Conservation (phyloP, 371 early-diverging fungal genomes). For the Funneliformis caledonium region DNA sequence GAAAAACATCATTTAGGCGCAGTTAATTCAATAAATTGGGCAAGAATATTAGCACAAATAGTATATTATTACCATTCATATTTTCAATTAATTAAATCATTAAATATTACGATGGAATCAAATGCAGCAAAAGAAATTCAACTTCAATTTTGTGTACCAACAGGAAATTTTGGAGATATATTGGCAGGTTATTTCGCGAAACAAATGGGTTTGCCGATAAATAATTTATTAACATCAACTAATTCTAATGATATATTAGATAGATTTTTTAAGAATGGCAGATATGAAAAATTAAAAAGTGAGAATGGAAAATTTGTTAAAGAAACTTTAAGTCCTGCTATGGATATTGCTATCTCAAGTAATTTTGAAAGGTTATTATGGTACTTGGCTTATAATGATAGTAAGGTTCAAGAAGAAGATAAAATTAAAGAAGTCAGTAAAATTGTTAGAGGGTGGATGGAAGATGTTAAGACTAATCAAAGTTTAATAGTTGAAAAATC, state of each 20-base stretch:
- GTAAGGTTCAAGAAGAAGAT: constrained; percentile 47
- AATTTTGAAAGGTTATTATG: constrained; percentile 97
- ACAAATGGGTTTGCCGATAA: constrained; percentile 90
- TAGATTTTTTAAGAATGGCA: constrained; percentile 87
- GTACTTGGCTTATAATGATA: constrained; percentile 78
- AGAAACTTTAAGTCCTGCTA: constrained; percentile 92
- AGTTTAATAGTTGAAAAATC: constrained; percentile 71
- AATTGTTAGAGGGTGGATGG: constrained; percentile 80
- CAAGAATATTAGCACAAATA: constrained; percentile 94
- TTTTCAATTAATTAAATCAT: constrained; percentile 67
- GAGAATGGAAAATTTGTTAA: constrained; percentile 64
- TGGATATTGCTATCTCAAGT: constrained; percentile 95
- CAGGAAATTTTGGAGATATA: constrained; percentile 99
- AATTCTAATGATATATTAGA: constrained; percentile 97
- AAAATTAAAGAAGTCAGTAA: constrained; percentile 60
- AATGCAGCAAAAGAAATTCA: constrained; percentile 52
- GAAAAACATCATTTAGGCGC: constrained; percentile 84
- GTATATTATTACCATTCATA: constrained; percentile 95
- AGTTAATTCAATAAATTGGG: constrained; percentile 99
- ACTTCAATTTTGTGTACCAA: constrained; percentile 89
- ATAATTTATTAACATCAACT: constrained; percentile 85
- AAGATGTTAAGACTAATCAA: constrained; percentile 70
- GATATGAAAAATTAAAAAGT: constrained; percentile 72
- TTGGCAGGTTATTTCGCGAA: constrained; percentile 94
- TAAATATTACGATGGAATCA: constrained; percentile 60